These are phyloP conservation scores for Prunella vulgaris DNA, from an alignment of 257 asterid genomes.

Conservation along the genomic window DNA sequence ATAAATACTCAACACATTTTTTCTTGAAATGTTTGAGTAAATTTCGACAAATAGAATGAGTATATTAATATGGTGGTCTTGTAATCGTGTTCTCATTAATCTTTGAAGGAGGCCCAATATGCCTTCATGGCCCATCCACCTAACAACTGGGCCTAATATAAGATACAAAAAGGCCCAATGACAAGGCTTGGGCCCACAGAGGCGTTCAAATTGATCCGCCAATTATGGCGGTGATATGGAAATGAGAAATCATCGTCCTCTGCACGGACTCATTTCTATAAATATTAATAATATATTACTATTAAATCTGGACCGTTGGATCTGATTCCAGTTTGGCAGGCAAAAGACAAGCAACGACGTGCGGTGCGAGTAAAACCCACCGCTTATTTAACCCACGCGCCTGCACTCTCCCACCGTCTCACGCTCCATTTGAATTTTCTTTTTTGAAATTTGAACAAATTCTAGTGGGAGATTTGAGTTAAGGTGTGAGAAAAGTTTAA, in stretches of 20 bases:
- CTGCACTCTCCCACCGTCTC: neutral
- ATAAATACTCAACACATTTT: too few relatives aligned
- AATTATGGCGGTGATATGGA: conserved; percentile 29
- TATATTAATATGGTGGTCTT: too few relatives aligned
- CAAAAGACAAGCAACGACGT: conserved; percentile 23
- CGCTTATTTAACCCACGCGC: conserved; percentile 12
- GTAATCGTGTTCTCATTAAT: neutral
- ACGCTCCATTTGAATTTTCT: neutral
- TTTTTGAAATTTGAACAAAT: neutral
- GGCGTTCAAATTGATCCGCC: conserved; percentile 6
- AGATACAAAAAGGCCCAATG: neutral
- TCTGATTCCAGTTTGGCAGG: neutral
- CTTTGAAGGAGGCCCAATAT: neutral
- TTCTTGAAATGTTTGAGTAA: too few relatives aligned
- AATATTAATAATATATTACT: too few relatives aligned
- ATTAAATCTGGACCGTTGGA: conserved; percentile 17
- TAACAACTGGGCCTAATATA: neutral
- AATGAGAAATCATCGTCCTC: neutral
- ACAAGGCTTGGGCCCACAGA: neutral
- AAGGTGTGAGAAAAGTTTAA: neutral
- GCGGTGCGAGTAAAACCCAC: too few relatives aligned
- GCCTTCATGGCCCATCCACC: neutral
- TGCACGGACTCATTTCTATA: neutral
- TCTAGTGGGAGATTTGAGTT: neutral
- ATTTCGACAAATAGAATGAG: too few relatives aligned